Evolutionary conservation across 257 asterid genomes (phyloP).

Genomic region (Anisodus tanguticus): DNA sequence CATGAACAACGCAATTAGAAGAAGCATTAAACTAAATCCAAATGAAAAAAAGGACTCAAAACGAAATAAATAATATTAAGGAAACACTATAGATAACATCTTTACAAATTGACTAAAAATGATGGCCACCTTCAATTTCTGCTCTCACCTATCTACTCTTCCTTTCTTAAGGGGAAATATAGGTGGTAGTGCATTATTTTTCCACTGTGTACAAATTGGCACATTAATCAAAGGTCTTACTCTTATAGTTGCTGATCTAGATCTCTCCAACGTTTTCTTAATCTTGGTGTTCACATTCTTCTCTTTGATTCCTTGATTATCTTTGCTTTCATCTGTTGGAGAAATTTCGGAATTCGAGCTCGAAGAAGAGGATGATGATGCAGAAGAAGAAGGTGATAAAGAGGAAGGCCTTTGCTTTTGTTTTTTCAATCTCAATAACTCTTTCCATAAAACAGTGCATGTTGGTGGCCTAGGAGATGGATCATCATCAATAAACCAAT

Average conservation of each 20-base stretch:
- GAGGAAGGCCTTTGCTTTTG: constrained; percentile 59
- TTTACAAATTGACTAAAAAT: constrained; percentile 33
- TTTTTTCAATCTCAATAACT: constrained; percentile 68
- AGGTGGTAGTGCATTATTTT: constrained; percentile 60
- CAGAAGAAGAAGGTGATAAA: constrained; percentile 53
- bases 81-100: constrained; percentile 18
- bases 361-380: constrained; percentile 53
- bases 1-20: neutral
- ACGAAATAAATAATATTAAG: neutral
- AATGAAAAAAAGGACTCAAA: neutral
- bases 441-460: constrained; percentile 88
- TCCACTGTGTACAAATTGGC: constrained; percentile 67
- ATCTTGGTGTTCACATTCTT: constrained; percentile 49
- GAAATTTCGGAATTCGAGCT: constrained; percentile 35
- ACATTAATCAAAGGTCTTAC: constrained; percentile 76
- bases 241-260: constrained; percentile 57
- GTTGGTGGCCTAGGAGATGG: constrained; percentile 95
- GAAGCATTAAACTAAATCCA: constrained; percentile 26
- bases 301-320: constrained; percentile 39
- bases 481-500: constrained; percentile 84
- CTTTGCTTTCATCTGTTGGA: constrained; percentile 42
- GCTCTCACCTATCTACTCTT: constrained; percentile 43
- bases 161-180: constrained; percentile 60
- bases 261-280: constrained; percentile 71
- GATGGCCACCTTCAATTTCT: neutral